Percentiles rank a stretch among this genome's conserved stretches.
These are phyloP conservation scores for Heritiera littoralis DNA, from an alignment of 345 rosid species.

Conservation along the genomic window DNA sequence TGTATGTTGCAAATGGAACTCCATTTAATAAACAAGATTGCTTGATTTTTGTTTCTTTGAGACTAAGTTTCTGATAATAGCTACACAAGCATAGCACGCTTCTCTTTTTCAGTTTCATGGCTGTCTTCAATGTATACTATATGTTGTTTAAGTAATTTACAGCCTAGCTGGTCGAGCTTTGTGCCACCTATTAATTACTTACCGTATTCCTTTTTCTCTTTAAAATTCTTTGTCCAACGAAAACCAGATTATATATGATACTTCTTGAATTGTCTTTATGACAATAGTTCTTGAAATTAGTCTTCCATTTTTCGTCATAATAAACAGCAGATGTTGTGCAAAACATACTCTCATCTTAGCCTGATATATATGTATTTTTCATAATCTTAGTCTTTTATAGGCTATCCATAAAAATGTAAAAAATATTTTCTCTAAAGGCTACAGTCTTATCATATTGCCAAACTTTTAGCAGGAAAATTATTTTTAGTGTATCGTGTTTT, in stretches of 20 bases:
- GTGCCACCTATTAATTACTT: neutral
- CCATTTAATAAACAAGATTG: conserved; percentile 7
- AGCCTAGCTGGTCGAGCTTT: neutral
- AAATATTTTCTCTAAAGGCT: neutral
- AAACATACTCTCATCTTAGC: neutral
- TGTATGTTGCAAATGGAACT: conserved; percentile 36
- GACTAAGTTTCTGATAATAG: neutral
- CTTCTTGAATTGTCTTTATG: neutral
- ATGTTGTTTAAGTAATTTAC: neutral
- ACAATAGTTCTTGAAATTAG: conserved; percentile 7
- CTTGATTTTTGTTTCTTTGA: conserved; percentile 9
- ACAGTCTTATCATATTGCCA: neutral
- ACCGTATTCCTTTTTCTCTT: neutral
- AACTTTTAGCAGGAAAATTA: neutral
- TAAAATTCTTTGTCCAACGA: neutral
- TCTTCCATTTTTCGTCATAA: neutral
- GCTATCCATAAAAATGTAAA: neutral
- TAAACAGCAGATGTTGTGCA: neutral
- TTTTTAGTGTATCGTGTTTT: neutral
- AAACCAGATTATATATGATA: neutral
- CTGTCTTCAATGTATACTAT: neutral
- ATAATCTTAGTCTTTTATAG: neutral
- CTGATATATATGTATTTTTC: neutral
- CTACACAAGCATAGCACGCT: neutral
- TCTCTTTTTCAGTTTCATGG: neutral